phyloP scores from a whole-genome alignment of 1,284 basidiomycete genomes.

The Chiua sp. region DNA sequence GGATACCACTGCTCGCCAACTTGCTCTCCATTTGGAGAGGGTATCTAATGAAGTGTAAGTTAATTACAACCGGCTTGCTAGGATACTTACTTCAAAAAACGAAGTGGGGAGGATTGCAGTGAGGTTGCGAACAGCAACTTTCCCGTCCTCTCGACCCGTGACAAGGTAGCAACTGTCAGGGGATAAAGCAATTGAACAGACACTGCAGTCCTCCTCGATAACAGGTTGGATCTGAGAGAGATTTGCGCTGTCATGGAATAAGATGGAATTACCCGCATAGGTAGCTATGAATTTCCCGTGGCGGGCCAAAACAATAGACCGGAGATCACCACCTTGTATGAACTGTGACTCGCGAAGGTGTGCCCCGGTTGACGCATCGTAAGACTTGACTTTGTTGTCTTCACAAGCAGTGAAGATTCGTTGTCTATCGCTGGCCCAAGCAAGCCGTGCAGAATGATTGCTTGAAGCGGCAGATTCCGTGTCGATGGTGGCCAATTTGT shows the following conservation, averaged over 20 bases:
- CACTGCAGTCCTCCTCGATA: background rate
- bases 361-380: background rate
- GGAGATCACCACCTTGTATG: background rate
- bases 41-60: too few species aligned
- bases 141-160: background rate
- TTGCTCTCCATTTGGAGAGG: too few species aligned
- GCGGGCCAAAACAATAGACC: background rate
- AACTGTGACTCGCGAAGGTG: background rate
- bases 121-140: conserved; percentile 10
- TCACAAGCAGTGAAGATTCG: background rate
- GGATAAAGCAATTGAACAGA: conserved; percentile 14
- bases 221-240: background rate
- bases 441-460: background rate
- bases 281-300: background rate
- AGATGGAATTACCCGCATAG: background rate
- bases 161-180: conserved; percentile 6
- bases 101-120: conserved; percentile 7
- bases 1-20: too few species aligned
- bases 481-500: background rate
- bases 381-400: background rate
- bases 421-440: background rate
- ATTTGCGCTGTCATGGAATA: conserved; percentile 12
- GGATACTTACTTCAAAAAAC: too few species aligned
- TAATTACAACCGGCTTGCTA: too few species aligned
- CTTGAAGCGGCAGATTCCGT: background rate